Conservation (phyloP, 129 eudicot species). For the Solidago caesia region DNA sequence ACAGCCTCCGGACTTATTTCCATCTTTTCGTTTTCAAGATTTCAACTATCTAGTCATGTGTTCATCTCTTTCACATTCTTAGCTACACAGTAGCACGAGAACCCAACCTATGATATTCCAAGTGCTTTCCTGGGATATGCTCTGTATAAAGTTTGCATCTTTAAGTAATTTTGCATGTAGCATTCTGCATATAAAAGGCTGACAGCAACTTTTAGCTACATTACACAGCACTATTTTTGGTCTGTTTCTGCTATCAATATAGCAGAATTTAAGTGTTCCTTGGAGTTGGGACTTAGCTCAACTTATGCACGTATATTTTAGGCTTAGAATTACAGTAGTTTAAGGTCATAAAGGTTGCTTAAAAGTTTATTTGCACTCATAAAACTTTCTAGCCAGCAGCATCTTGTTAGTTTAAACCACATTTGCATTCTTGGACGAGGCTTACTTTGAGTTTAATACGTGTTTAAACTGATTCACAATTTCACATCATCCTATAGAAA, state of each 20-base stretch:
- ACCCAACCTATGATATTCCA: neutral
- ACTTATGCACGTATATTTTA: neutral
- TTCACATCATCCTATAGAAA: neutral
- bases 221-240: neutral
- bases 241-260: neutral
- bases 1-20: neutral
- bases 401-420: neutral
- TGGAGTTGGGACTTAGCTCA: no score
- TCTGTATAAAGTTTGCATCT: neutral
- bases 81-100: neutral
- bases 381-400: neutral
- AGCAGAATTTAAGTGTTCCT: neutral
- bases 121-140: neutral
- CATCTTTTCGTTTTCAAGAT: neutral
- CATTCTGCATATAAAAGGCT: neutral
- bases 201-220: no score
- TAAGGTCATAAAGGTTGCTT: neutral
- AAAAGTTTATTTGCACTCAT: neutral
- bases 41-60: constrained; percentile 4
- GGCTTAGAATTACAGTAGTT: neutral
- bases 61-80: constrained; percentile 14
- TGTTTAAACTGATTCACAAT: neutral
- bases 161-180: neutral
- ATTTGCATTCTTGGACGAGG: neutral
- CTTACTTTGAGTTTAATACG: neutral